phyloP scores from a whole-genome alignment of 2,329 filamentous ascomycete species.

The Cylindrodendrum hubeiense region DNA sequence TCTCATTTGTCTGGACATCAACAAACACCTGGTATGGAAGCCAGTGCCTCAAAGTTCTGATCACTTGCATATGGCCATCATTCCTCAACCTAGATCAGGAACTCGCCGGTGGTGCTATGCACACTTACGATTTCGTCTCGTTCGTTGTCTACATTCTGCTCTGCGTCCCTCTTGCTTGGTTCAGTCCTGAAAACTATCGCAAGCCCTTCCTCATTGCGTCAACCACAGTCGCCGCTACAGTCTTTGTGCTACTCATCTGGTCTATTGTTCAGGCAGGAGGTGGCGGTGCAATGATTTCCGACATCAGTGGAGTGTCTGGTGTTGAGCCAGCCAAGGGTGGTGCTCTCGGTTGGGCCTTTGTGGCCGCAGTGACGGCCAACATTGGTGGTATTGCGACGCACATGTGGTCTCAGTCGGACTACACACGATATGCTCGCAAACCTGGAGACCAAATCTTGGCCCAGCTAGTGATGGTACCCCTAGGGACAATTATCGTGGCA shows the following conservation, averaged over 20 bases:
- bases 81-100: slow-evolving; percentile 26
- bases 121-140: slow-evolving; percentile 34
- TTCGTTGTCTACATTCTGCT: slow-evolving; percentile 43
- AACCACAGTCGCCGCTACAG: slow-evolving; percentile 38
- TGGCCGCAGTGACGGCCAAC: slow-evolving; percentile 45
- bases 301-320: slow-evolving; percentile 27
- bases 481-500: slow-evolving; percentile 36
- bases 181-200: slow-evolving; percentile 43
- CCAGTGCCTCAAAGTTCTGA: slow-evolving; percentile 40
- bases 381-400: slow-evolving; percentile 46
- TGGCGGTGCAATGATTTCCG: slow-evolving; percentile 39
- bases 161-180: slow-evolving; percentile 41
- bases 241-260: slow-evolving; percentile 48
- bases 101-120: slow-evolving; percentile 7
- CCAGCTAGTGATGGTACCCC: slow-evolving; percentile 43
- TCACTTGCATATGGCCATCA: slow-evolving; percentile 36
- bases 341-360: slow-evolving; percentile 42
- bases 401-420: slow-evolving; percentile 47
- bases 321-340: slow-evolving; percentile 34
- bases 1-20: slow-evolving; percentile 44
- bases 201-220: slow-evolving; percentile 41
- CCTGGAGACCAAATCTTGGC: slow-evolving; percentile 45
- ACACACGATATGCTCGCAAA: slow-evolving; percentile 45
- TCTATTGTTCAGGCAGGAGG: slow-evolving; percentile 44
- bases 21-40: slow-evolving; percentile 44